Evolutionary conservation across 2,329 filamentous ascomycete genomes (phyloP), one percentile per base, ranked within the genome.

Genomic region (Byssothecium circinans): DNA sequence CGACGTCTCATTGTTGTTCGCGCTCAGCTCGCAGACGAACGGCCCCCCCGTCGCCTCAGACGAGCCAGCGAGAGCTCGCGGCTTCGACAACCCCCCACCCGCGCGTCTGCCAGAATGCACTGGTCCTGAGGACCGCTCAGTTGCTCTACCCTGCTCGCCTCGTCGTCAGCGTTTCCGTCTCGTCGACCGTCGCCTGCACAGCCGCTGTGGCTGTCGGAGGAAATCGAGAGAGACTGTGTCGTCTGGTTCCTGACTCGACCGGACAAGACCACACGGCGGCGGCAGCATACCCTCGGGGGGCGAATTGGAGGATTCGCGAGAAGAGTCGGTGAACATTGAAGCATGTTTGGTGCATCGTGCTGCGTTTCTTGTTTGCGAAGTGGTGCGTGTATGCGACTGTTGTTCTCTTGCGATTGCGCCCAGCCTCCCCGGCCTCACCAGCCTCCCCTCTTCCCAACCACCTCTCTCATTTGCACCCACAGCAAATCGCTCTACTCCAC

Each of bases 381-480:
- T 25, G 17, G 49, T 52, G 33, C 30, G 49, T 52, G 19, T 29
- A 42, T 39, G 36, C 39, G 25, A 27, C 25, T 11, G 6, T 12
- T 8, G 15, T 40, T 45, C 51, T 30, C 34, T 49, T 42, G 19
- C 22, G 29, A 17, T 35, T 41, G 35, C 33, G 49, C 49, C 56
- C 56, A 56, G 49, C 56, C 54, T 36, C 56, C 54, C 30, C 34
- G 43, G 49, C 49, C 39, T 45, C 47, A 49, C 54, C 57, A 57
- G 50, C 57, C 57, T 50, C 56, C 57, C 43, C n/a, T n/a, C n/a
- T n/a, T n/a, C n/a, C 50, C 47, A 52, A 52, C 45, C 50, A 46
- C 44, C 41, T 29, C 43, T 38, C 35, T 36, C 34, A 23, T 33
- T 38, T 8, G 25, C 37, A 25, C 47, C 25, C 44, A 38, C 37